Evolutionary conservation across 2,329 filamentous ascomycete species (phyloP), one percentile per base, ranked within the genome.

Genomic region (Sclerotinia minor): DNA sequence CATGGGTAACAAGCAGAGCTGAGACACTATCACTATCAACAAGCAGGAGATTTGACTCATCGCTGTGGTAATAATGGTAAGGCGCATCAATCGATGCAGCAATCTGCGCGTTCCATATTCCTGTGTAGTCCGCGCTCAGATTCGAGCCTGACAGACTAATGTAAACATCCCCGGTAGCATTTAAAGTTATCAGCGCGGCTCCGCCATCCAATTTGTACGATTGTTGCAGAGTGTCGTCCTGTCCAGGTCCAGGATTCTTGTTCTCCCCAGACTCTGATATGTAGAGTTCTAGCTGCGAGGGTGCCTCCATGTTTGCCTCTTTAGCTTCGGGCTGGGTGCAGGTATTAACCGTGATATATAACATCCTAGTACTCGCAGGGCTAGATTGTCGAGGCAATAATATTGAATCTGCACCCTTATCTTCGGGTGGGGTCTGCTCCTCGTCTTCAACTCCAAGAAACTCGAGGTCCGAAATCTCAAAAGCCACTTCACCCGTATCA

Each of bases 341-440:
- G 0, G 92, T 94, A 72, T 93, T 98, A 54, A 93, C 87, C 2
- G 93, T 93, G 65, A 99, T 84, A 78, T 90, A 97, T 3, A 98
- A 65, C 7, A 71, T 75, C 53, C 73, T 70, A 21, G 70, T 69
- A 35, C 45, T 68, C 35, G 41, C 67, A 38, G 71, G 67, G 52
- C 24, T 68, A 5, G 60, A 57, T 58, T 75, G 71, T 63, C 74
- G 71, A 41, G 65, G 41, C 52, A 38, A 55, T 26, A 75, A 47
- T 29, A 66, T 67, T 15, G 57, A 52, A 53, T 53, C 35, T 53
- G 26, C n/a, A 32, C 17, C 35, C 15, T 35, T 17, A n/a, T 45
- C 49, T 45, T 35, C 52, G 15, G 29, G 7, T 29, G 35, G 2
- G 65, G 45, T 45, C 29, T 45, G 45, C 47, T 47, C 57, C 44